Percentiles rank a stretch among this genome's conserved stretches.
Conservation (phyloP, 331 rosid species). For the Phaseolus coccineus region DNA sequence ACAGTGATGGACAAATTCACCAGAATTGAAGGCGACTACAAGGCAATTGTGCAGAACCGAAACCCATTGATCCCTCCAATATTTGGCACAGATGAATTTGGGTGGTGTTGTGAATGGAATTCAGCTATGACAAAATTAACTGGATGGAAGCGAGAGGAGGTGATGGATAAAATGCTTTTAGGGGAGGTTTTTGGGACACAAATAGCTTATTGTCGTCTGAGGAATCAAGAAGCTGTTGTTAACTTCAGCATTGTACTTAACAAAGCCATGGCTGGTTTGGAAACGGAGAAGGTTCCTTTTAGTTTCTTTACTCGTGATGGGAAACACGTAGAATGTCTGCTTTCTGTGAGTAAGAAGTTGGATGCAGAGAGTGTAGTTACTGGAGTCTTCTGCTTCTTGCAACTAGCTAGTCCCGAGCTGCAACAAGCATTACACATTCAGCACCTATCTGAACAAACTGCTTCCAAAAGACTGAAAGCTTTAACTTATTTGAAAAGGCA, state of each 20-base stretch:
- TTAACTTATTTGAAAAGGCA: constrained; percentile 73
- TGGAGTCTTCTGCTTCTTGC: constrained; percentile 83
- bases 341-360: constrained; percentile 70
- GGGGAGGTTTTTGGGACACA: constrained; percentile 83
- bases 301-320: constrained; percentile 64
- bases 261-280: constrained; percentile 69
- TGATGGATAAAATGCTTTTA: constrained; percentile 77
- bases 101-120: constrained; percentile 91
- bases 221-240: constrained; percentile 76
- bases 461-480: constrained; percentile 67
- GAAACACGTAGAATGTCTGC: constrained; percentile 65
- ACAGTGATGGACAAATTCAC: constrained; percentile 86
- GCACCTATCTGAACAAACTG: constrained; percentile 73
- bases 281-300: constrained; percentile 67
- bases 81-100: constrained; percentile 82
- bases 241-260: constrained; percentile 72
- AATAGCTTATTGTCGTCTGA: constrained; percentile 67
- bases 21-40: constrained; percentile 83
- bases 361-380: constrained; percentile 67
- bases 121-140: constrained; percentile 75
- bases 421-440: constrained; percentile 77
- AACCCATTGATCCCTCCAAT: constrained; percentile 85
- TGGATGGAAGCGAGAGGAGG: constrained; percentile 75
- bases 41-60: constrained; percentile 79
- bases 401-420: constrained; percentile 79